These are phyloP conservation scores for Fraxinus latifolia DNA, from an alignment of 305 asterid species.

Conservation along the genomic window DNA sequence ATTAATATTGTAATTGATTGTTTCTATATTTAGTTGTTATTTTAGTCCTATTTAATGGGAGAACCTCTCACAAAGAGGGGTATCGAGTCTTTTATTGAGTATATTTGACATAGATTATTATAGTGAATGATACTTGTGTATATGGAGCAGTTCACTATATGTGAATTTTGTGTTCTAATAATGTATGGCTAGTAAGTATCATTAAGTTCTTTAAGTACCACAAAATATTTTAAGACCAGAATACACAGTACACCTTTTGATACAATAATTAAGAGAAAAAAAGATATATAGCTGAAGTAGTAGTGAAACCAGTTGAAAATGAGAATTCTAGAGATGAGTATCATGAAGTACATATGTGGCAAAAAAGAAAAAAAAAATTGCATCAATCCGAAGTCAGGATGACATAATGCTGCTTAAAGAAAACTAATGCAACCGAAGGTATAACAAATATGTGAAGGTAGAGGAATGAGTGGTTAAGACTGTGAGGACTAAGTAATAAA, in stretches of 20 bases:
- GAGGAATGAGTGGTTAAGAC: not conserved
- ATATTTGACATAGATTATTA: not conserved
- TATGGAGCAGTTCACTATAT: not conserved
- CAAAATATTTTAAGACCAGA: not conserved
- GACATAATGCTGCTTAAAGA: not conserved
- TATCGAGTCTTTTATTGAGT: no score
- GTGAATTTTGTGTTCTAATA: not conserved
- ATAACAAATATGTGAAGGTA: not conserved
- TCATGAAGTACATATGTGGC: not conserved
- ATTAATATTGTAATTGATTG: no score
- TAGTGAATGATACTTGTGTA: not conserved
- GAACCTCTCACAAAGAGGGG: no score
- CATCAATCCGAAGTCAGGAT: not conserved
- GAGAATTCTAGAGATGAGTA: not conserved
- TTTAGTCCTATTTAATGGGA: no score
- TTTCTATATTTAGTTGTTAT: no score
- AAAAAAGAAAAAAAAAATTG: not conserved
- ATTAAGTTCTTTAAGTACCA: not conserved
- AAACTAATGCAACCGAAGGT: not conserved
- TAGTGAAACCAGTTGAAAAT: not conserved
- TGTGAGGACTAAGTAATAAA: not conserved
- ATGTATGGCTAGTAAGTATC: not conserved
- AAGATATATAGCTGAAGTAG: not conserved
- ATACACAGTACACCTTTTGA: not conserved
- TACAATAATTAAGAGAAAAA: not conserved